phyloP scores from a whole-genome alignment of 257 asterid species.

The Solanum chmielewskii region DNA sequence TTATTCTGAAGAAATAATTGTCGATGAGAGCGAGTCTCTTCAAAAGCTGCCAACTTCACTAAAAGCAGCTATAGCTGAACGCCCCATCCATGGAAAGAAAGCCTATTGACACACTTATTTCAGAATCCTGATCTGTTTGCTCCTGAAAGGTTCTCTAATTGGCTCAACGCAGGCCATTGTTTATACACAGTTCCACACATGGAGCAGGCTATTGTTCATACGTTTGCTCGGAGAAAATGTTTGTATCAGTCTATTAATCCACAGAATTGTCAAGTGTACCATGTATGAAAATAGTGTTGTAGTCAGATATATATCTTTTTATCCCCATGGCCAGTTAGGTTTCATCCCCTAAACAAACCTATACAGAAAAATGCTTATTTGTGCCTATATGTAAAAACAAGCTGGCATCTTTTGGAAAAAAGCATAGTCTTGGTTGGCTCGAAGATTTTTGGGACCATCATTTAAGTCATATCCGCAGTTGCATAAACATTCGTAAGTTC shows the following conservation, averaged over 20 bases:
- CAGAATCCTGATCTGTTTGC: background rate
- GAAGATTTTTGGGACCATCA: background rate
- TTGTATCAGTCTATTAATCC: background rate
- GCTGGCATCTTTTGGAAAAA: background rate
- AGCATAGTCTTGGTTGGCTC: background rate
- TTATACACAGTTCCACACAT: background rate
- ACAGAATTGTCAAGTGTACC: background rate
- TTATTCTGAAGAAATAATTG: constrained; percentile 25
- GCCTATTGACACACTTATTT: background rate
- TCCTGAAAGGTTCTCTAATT: background rate
- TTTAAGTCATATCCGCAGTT: background rate
- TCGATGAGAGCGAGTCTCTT: constrained; percentile 11
- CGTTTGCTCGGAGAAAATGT: background rate
- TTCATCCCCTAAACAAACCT: background rate
- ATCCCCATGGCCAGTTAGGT: background rate
- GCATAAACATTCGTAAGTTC: background rate
- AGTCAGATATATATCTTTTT: background rate
- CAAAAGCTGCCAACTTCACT: constrained; percentile 7
- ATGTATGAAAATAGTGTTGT: background rate
- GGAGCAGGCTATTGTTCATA: background rate
- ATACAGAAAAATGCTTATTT: background rate
- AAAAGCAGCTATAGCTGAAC: constrained; percentile 9
- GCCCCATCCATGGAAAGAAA: background rate
- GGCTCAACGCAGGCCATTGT: background rate
- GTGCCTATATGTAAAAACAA: background rate